phyloP scores from a whole-genome alignment of 78 protist genomes.

The Corallochytrium limacisporum region DNA sequence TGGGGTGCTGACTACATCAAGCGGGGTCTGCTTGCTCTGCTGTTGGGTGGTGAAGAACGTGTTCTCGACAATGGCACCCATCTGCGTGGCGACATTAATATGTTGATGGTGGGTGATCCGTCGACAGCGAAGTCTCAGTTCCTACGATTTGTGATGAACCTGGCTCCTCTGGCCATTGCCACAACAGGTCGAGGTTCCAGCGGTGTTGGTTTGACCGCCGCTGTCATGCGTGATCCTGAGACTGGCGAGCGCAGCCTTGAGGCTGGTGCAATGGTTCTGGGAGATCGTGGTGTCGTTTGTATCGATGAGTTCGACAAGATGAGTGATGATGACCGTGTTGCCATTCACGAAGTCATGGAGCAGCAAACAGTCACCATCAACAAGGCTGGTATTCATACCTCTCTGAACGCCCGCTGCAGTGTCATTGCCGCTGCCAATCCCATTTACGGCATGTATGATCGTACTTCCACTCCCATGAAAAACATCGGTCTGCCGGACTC shows the following conservation, averaged over 20 bases:
- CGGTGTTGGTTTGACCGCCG: slow-evolving; percentile 99
- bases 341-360: slow-evolving; percentile 95
- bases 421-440: slow-evolving; percentile 99
- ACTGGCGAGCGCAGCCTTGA: slow-evolving; percentile 92
- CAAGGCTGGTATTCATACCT: slow-evolving; percentile 98
- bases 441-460: slow-evolving; percentile 79
- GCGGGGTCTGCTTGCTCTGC: slow-evolving; percentile 69
- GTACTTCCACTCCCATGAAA: slow-evolving; percentile 29
- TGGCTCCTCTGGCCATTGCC: slow-evolving; percentile 89
- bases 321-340: slow-evolving; percentile 79
- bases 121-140: slow-evolving; percentile 98
- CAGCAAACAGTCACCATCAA: slow-evolving; percentile 98
- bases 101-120: slow-evolving; percentile 98
- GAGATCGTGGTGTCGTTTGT: slow-evolving; percentile 95
- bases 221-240: slow-evolving; percentile 85
- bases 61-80: slow-evolving; percentile 73
- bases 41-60: slow-evolving; percentile 94
- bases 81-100: slow-evolving; percentile 86
- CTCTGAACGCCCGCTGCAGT: slow-evolving; percentile 94
- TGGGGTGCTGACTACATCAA: slow-evolving; percentile 85
- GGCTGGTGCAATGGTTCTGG: slow-evolving; percentile 99
- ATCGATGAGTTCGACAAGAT: slow-evolving; percentile 99
- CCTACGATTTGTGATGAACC: slow-evolving; percentile 73
- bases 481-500: slow-evolving; percentile 97
- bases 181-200: slow-evolving; percentile 98